Conservation (phyloP, 495 filamentous ascomycete genomes). For the Daldinia concentrica region DNA sequence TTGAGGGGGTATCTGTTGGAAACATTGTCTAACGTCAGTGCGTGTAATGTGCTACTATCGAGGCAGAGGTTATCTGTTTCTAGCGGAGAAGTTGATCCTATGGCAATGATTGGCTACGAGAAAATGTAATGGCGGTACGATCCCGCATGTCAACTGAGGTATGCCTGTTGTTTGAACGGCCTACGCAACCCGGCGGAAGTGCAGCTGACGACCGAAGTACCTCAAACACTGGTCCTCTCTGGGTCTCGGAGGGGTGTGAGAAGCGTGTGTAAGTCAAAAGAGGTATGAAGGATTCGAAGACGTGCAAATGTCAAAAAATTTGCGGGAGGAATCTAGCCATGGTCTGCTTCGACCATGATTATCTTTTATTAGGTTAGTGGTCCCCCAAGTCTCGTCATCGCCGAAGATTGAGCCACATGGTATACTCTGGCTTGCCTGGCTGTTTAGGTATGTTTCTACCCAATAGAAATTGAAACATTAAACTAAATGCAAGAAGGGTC, state of each 20-base stretch:
- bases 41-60: conserved; percentile 23
- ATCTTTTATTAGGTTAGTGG: conserved; percentile 13
- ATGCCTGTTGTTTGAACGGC: conserved; percentile 20
- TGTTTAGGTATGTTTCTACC: conserved; percentile 18
- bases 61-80: conserved; percentile 25
- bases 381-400: conserved; percentile 25
- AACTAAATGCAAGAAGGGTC: conserved; percentile 36
- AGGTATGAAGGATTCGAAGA: conserved; percentile 30
- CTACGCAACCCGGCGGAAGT: conserved; percentile 17
- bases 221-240: conserved; percentile 24
- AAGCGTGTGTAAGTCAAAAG: conserved; percentile 12
- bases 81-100: conserved; percentile 14
- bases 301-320: conserved; percentile 23
- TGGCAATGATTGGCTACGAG: conserved; percentile 21
- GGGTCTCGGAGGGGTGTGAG: conserved; percentile 22
- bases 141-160: conserved; percentile 28
- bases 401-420: conserved; percentile 29
- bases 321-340: conserved; percentile 23
- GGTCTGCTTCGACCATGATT: conserved; percentile 12
- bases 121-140: conserved; percentile 14
- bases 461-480: conserved; percentile 27
- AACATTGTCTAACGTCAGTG: conserved; percentile 32
- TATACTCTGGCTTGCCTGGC: neutral
- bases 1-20: conserved; percentile 20
- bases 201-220: conserved; percentile 19